A percentile compares a stretch with the other conserved stretches of the same genome.
Conservation (phyloP, 805 yeast species). For the Saccharomycopsis microspora region DNA sequence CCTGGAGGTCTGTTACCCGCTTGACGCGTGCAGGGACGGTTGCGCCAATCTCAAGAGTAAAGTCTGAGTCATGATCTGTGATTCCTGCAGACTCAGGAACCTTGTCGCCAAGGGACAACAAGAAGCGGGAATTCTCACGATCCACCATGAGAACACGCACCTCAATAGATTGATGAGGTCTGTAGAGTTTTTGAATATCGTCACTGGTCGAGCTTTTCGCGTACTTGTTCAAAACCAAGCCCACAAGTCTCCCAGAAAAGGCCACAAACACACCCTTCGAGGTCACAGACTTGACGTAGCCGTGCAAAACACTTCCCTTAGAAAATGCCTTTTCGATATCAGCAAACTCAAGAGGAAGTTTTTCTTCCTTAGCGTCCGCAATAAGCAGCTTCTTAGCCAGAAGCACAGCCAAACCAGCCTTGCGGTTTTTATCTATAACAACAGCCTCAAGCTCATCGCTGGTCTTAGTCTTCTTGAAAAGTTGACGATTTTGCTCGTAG, state of each 20-base stretch:
- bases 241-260: slow-evolving; percentile 72
- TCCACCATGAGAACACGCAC: slow-evolving; percentile 60
- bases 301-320: slow-evolving; percentile 41
- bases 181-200: slow-evolving; percentile 43
- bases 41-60: slow-evolving; percentile 43
- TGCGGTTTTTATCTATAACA: slow-evolving; percentile 54
- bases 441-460: slow-evolving; percentile 53
- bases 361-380: slow-evolving; percentile 41
- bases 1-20: slow-evolving; percentile 45
- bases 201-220: slow-evolving; percentile 43
- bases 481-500: slow-evolving; percentile 59
- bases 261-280: slow-evolving; percentile 72
- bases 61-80: slow-evolving; percentile 36
- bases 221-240: slow-evolving; percentile 68
- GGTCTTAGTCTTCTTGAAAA: slow-evolving; percentile 46
- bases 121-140: slow-evolving; percentile 57
- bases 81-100: slow-evolving; percentile 21
- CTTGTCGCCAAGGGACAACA: slow-evolving; percentile 43
- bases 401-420: slow-evolving; percentile 48
- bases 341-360: slow-evolving; percentile 46
- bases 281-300: slow-evolving; percentile 73
- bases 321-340: slow-evolving; percentile 34
- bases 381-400: slow-evolving; percentile 59
- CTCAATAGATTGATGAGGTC: slow-evolving; percentile 57
- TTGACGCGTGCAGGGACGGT: slow-evolving; percentile 51